Base-by-base conservation (phyloP, 2,329 filamentous ascomycete genomes). In the Scorias spongiosa region DNA sequence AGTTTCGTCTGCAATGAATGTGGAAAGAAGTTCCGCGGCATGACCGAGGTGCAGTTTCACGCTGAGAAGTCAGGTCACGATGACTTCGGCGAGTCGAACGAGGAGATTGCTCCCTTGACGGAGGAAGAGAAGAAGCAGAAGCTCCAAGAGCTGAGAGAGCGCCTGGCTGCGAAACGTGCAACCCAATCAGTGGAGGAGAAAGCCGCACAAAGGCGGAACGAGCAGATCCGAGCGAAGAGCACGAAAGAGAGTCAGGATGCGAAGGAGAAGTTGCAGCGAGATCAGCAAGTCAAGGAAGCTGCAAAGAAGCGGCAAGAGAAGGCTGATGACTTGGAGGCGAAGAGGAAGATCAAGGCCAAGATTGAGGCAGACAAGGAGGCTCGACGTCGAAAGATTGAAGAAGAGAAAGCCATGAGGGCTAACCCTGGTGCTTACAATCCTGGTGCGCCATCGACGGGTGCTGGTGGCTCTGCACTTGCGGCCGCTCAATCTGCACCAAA, bases 1-100 rank as follows among this genome's bases (percentile, higher is more conserved):
- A 93, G 86, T 41, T 76, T 96, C 44, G 74, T 93, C 42, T 98
- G 91, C 73, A 91, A 94, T 51, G 89, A 95, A 45, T 98, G 91
- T 59, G 82, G 83, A 58, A 95, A 94, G 72, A 82, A 79, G 60
- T 93, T 98, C 65, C 75, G 84, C 52, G 85, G 78, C 56, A 76
- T 81, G 51, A 78, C 79, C 20, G 77, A 89, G 52, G 91, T 88
- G 9, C 81, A 89, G 56, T 94, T 86, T 61, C 91, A 98, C 61
- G 91, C 87, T 29, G 78, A 78, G 56, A 94, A 93, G 67, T 89
- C 85, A 8, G 83, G 85, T 41, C 91, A 98, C 63, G 77, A 80
- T 40, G 83, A 95, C 63, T 98, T 98, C 60, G 76, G 83, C 15
- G 87, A 98, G 62, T 95, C 88, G 0, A 89, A 84, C 3, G 89